These are phyloP conservation scores for Penicillium brasilianum DNA, from an alignment of 2,329 filamentous ascomycete genomes.

Conservation along the genomic window DNA sequence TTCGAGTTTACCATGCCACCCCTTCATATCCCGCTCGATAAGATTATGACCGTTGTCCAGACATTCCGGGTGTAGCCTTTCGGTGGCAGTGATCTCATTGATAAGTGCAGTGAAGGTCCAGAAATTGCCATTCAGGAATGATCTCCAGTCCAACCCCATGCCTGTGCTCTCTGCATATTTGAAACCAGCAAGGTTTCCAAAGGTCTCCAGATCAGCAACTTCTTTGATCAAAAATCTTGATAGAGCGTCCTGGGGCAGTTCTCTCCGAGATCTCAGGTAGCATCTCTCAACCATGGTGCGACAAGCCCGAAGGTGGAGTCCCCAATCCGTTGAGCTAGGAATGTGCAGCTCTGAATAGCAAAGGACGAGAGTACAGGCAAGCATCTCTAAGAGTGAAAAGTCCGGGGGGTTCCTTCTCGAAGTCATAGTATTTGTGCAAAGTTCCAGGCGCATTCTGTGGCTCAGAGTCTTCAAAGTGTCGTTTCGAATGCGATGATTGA, in stretches of 20 bases:
- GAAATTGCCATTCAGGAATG: not conserved
- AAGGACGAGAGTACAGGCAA: constrained; percentile 22
- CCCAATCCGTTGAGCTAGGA: constrained; percentile 24
- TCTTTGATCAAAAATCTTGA: constrained; percentile 25
- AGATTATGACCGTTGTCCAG: too few species aligned
- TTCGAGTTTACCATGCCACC: constrained; percentile 4
- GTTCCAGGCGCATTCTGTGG: not conserved
- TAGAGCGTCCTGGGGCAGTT: constrained; percentile 6
- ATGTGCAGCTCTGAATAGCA: constrained; percentile 26
- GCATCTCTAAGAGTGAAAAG: constrained; percentile 17
- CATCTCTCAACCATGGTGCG: constrained; percentile 21
- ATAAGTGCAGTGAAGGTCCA: constrained; percentile 5
- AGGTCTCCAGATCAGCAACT: constrained; percentile 23
- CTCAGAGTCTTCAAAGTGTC: not conserved
- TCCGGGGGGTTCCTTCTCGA: not conserved
- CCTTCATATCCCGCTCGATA: not conserved
- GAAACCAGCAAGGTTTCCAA: constrained; percentile 17
- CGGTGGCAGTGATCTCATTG: not conserved
- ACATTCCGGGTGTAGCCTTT: not conserved
- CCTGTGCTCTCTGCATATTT: not conserved
- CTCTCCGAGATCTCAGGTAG: not conserved
- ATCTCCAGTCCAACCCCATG: not conserved
- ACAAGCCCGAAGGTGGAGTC: constrained; percentile 25
- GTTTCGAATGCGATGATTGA: not conserved
- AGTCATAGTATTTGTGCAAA: not conserved